Evolutionary conservation across 2,329 filamentous ascomycete species (phyloP), one percentile per base, ranked within the genome.

Genomic region (Emergomyces orientalis): DNA sequence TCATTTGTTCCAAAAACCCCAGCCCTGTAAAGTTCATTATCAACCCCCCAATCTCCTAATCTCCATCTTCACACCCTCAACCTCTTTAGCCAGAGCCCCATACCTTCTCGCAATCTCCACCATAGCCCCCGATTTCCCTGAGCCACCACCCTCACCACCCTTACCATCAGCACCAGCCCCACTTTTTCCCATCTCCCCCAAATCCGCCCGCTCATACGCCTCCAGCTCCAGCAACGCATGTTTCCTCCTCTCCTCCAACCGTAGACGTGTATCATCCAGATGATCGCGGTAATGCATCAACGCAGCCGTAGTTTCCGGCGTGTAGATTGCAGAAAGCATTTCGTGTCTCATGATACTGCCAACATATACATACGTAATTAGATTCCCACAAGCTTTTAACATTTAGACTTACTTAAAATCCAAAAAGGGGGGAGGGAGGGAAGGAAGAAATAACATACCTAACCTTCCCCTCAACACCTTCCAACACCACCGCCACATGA

Each of bases 101-200:
- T 78, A 79, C 49, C 72, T 71, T 54, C 69, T 72, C 34, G 75
- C 73, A 62, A 78, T 73, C 61, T 74, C 73, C 37, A 64, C 65
- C 66, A 78, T 72, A 0, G 72, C 68, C 7, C 68, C 70, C 22
- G 60, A 65, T 65, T 55, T 66, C 67, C 32, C 41, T 17, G 39
- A 34, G 39, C 63, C 67, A 32, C 52, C 52, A 56, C 55, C 67
- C 27, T 49, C 52, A 56, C 55, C 45, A 57, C 49, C 30, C 51
- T 59, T 63, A 30, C 25, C 54, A 41, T 34, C 57, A 49, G 25
- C 57, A 45, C 39, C 58, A 55, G 32, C 41, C 56, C n/a, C 22
- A 14, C 11, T 8, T 27, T 30, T 30, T 5, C 47, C 47, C 13
- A 27, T 45, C 47, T 34, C 49, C 27, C 51, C 63, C 17, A 58